Evolutionary conservation across 2,329 filamentous ascomycete species (phyloP).

Genomic region (Fonsecaea erecta): DNA sequence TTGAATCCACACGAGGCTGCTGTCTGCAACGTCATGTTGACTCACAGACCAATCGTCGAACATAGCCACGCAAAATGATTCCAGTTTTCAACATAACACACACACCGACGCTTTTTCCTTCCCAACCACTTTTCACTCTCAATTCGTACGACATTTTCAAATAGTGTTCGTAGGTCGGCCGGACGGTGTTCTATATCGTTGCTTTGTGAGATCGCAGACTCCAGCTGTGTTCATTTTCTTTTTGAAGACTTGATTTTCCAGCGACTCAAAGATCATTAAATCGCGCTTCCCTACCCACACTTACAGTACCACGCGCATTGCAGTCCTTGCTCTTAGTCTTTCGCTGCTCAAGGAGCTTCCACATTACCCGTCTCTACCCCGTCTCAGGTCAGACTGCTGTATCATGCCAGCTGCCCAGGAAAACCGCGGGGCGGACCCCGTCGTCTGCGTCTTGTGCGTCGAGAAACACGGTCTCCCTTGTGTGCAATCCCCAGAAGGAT

Average conservation of each 20-base stretch:
- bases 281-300: background rate
- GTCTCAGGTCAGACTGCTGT: background rate
- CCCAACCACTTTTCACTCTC: background rate
- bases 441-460: conserved; percentile 83
- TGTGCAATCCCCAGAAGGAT: conserved; percentile 11
- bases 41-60: conserved; percentile 22
- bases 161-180: background rate
- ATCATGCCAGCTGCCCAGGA: conserved; percentile 56
- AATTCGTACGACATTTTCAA: background rate
- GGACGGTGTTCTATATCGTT: background rate
- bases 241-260: background rate
- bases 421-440: conserved; percentile 61
- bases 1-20: conserved; percentile 1
- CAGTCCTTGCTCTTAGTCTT: background rate
- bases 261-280: background rate
- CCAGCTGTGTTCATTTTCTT: background rate
- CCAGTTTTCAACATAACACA: background rate
- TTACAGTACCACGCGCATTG: background rate
- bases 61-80: background rate
- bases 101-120: background rate
- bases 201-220: background rate
- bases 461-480: conserved; percentile 6
- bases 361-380: background rate
- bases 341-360: background rate
- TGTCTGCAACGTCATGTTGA: conserved; percentile 28